These are phyloP conservation scores for Aspergillus baeticus DNA, from an alignment of 495 filamentous ascomycete genomes.

Conservation along the genomic window DNA sequence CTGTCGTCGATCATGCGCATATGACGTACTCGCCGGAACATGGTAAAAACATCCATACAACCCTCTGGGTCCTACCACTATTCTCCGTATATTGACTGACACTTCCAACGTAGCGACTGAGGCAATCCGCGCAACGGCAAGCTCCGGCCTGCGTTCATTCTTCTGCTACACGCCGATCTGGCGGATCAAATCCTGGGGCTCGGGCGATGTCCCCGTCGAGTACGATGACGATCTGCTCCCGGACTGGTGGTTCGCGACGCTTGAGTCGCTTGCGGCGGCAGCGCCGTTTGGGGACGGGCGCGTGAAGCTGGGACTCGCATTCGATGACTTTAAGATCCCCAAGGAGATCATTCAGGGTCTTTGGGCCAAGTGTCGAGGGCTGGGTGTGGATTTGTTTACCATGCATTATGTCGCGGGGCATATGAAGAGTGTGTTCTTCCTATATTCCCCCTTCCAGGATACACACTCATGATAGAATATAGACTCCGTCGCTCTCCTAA, in stretches of 20 bases:
- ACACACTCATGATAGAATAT: background rate
- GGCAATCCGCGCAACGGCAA: slow-evolving; percentile 39
- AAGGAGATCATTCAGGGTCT: slow-evolving; percentile 30
- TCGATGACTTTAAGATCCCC: slow-evolving; percentile 38
- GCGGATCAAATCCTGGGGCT: slow-evolving; percentile 29
- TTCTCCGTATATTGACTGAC: background rate
- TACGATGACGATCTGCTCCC: slow-evolving; percentile 30
- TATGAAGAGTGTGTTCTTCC: background rate
- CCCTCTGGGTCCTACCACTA: background rate
- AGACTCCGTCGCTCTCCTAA: slow-evolving; percentile 26
- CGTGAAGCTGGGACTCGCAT: slow-evolving; percentile 40
- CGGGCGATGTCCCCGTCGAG: slow-evolving; percentile 29
- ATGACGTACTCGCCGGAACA: slow-evolving; percentile 42
- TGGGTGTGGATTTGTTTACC: slow-evolving; percentile 36
- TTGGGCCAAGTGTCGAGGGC: slow-evolving; percentile 25
- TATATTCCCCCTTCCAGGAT: background rate
- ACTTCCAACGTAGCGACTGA: slow-evolving; percentile 24
- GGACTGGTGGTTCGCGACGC: slow-evolving; percentile 38
- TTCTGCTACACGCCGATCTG: slow-evolving; percentile 45
- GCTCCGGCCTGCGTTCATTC: slow-evolving; percentile 47
- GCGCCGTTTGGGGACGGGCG: slow-evolving; percentile 39
- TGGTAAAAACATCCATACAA: slow-evolving; percentile 18
- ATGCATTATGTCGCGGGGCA: slow-evolving; percentile 28
- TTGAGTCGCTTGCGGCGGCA: slow-evolving; percentile 29
- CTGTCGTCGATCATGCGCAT: slow-evolving; percentile 57